A percentile compares a stretch with the other conserved stretches of the same genome.
Conservation (phyloP, 495 filamentous ascomycete genomes). For the Penicillium mononematosum region DNA sequence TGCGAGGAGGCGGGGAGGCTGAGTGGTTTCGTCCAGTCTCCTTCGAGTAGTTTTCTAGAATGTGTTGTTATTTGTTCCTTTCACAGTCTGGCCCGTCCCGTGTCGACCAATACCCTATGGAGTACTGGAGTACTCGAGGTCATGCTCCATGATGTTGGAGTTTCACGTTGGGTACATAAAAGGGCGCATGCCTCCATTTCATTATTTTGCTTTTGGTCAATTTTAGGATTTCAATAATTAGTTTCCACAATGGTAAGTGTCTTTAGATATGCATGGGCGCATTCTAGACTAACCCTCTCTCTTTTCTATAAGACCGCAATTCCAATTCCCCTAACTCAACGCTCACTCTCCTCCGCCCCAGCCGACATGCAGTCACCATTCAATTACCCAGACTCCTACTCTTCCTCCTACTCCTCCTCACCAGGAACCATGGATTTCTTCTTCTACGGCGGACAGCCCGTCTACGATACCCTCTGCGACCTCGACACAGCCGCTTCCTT, state of each 20-base stretch:
- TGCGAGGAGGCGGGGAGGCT: slow-evolving; percentile 17
- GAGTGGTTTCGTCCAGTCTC: slow-evolving; percentile 10
- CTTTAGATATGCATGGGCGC: slow-evolving; percentile 4
- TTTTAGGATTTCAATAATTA: slow-evolving; percentile 3
- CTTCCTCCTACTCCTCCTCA: slow-evolving; percentile 31
- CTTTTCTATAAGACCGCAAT: slow-evolving; percentile 20
- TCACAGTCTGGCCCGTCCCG: slow-evolving; percentile 8
- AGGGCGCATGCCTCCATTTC: slow-evolving; percentile 2
- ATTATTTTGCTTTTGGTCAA: background rate
- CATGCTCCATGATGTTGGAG: background rate
- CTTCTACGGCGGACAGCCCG: slow-evolving; percentile 26
- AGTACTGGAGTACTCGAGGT: background rate
- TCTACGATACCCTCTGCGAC: slow-evolving; percentile 27
- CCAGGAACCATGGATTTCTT: slow-evolving; percentile 32
- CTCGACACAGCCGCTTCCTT: slow-evolving; percentile 23
- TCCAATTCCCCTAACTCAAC: slow-evolving; percentile 8
- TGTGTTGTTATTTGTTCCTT: background rate
- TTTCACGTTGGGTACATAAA: slow-evolving; percentile 8
- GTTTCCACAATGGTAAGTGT: slow-evolving; percentile 26
- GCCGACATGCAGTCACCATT: slow-evolving; percentile 31
- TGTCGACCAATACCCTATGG: slow-evolving; percentile 1
- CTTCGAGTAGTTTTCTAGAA: slow-evolving; percentile 8
- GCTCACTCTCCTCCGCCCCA: slow-evolving; percentile 3
- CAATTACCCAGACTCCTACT: slow-evolving; percentile 26
- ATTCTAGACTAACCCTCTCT: slow-evolving; percentile 13